A percentile compares a stretch with the other conserved stretches of the same genome.
Evolutionary conservation across 345 rosid genomes (phyloP).

Genomic region (Rhodamnia rubescens): DNA sequence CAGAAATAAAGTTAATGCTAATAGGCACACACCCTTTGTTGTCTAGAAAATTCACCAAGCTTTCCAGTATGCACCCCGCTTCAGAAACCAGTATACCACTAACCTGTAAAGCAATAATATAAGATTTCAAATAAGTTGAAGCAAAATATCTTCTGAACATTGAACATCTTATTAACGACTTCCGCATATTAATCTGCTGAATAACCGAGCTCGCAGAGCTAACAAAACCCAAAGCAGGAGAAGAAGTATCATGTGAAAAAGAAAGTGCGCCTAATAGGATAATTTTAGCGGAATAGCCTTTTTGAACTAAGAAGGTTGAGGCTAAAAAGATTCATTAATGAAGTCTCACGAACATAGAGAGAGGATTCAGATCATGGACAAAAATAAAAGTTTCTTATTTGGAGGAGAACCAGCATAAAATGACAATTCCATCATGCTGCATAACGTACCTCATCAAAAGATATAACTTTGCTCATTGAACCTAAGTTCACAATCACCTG

Average conservation of each 20-base stretch:
- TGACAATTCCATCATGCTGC: background rate
- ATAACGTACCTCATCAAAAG: slow-evolving; percentile 68
- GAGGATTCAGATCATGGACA: background rate
- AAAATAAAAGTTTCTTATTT: background rate
- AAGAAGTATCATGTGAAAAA: background rate
- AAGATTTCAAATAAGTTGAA: background rate
- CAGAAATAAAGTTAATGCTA: background rate
- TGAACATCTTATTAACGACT: background rate
- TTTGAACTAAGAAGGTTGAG: background rate
- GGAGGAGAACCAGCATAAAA: background rate
- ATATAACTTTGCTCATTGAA: slow-evolving; percentile 61
- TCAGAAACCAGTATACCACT: slow-evolving; percentile 89
- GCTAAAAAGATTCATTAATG: background rate
- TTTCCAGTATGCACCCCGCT: slow-evolving; percentile 97
- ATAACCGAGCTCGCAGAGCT: background rate
- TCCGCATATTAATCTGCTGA: background rate
- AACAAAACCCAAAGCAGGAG: background rate
- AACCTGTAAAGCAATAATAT: slow-evolving; percentile 33
- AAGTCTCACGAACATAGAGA: background rate
- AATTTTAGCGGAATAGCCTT: background rate
- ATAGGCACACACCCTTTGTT: slow-evolving; percentile 50
- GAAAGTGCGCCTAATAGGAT: background rate
- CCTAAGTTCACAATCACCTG: slow-evolving; percentile 78
- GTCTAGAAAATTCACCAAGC: slow-evolving; percentile 67
- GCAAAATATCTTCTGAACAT: background rate